Evolutionary conservation across 78 protist genomes (phyloP), one percentile per base, ranked within the genome.

Genomic region (Dictyostelium brefeldianum): DNA sequence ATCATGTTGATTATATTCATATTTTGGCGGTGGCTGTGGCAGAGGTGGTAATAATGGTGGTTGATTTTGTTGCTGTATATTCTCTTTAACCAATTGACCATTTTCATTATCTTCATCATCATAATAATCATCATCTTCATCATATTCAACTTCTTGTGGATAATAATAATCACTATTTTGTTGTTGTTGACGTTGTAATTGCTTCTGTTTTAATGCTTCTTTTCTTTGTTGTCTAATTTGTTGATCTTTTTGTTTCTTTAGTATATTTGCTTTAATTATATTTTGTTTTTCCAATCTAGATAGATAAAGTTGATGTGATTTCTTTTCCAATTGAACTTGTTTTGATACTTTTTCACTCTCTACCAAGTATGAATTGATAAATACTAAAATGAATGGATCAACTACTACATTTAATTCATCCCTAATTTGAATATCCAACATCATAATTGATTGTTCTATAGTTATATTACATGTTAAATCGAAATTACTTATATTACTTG

Each of bases 381-480:
- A 75, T 50, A 75, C 12, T 50, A 75, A 48, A 25, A 48, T 14
- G 50, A 41, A 75, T 75, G 81, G 81, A 14, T 75, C 81, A 18
- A 75, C 14, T 3, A 43, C 50, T n/a, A 48, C 6, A 67, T 67
- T 67, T 1, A 67, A 41, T 17, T 67, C 75, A 31, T 67, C 75
- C 15, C 31, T 75, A 25, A 75, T 75, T 41, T 41, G 25, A 75
- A 48, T 75, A 48, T 75, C 54, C 1, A 48, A 50, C 0, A 48
- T 48, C 65, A 41, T 43, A 41, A n/a, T 75, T n/a, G 48, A 41
- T 50, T 41, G 15, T 25, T 50, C 81, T 10, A 41, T 27, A 2
- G 20, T 11, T 48, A 17, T 41, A 48, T 48, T 48, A 50, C 54
- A 22, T 36, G 2, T 36, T 36, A 36, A 36, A 75, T 25, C 29